Evolutionary conservation across 2,329 filamentous ascomycete species (phyloP), one percentile per base, ranked within the genome.

Genomic region (Aureobasidium sp.): DNA sequence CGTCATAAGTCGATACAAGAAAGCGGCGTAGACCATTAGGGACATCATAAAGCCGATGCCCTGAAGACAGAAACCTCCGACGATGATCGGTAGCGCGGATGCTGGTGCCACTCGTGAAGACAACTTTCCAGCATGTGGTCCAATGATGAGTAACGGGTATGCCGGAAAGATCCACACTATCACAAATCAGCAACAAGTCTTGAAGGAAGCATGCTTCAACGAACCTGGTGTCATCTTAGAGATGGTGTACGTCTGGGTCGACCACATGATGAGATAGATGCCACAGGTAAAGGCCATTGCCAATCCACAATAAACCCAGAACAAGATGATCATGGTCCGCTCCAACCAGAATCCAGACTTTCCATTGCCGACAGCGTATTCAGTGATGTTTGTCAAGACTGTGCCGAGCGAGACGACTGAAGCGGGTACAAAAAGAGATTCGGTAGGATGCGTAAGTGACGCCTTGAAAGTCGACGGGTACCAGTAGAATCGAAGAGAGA

Each of bases 151-250:
- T 25, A 94, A 79, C 0, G 90, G 89, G 66, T 95, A 95, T 0
- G 88, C 89, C 0, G 90, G 90, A 67, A 94, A 94, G 61, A 93
- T 91, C 90, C 90, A 94, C 20, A 91, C 85, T 0, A 90, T 90
- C 22, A 5, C 6, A 9, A 8, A 22, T 55, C 15, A 55, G 52
- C 25, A 44, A n/a, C 6, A 17, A 15, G 12, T n/a, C 25, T 31
- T 7, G 4, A 8, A 8, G 25, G 22, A 15, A 5, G 4, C 4
- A 14, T 37, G 6, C n/a, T 25, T 8, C 14, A 9, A 52, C 34
- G 8, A 17, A 52, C 49, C 49, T 52, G 53, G 53, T 0, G 90
- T 94, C 90, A 95, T 94, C 58, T 86, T 86, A 37, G 89, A 87
- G 52, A 94, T 89, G 0, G 90, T 86, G 67, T 85, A 86, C 2